phyloP scores from a whole-genome alignment of 768 basidiomycete species.

The Gymnopilus dilepis region DNA sequence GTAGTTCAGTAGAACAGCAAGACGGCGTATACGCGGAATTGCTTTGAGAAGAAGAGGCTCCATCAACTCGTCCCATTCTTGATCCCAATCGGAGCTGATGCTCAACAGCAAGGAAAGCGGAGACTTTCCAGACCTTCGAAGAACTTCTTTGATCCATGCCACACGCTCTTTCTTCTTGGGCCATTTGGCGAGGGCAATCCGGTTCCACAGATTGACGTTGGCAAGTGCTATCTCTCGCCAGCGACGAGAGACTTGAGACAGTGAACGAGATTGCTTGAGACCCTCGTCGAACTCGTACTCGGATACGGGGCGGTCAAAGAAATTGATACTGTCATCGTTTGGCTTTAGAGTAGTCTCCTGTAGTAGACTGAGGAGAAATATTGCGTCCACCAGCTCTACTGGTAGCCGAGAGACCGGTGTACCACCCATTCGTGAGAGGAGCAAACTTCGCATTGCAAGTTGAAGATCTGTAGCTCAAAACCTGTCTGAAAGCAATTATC shows the following conservation, averaged over 20 bases:
- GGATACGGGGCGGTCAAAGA: background rate
- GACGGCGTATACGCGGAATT: background rate
- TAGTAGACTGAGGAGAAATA: background rate
- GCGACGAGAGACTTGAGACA: slow-evolving; percentile 7
- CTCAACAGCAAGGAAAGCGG: background rate
- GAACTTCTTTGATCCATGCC: no score
- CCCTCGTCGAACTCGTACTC: background rate
- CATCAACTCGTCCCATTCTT: background rate
- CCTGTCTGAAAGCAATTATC: no score
- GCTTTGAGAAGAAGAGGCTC: background rate
- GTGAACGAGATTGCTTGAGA: background rate
- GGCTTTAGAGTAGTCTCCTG: no score
- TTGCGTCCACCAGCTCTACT: background rate
- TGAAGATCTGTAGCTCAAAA: no score
- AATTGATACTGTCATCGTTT: no score
- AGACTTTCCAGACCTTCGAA: background rate
- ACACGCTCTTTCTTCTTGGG: no score
- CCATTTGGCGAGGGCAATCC: background rate
- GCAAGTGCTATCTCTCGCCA: background rate
- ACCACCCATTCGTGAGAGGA: background rate
- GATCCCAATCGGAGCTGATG: background rate
- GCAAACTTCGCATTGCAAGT: no score
- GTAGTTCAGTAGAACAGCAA: slow-evolving; percentile 4
- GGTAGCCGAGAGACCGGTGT: background rate
- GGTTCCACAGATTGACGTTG: background rate